Percentiles rank a stretch among this genome's conserved stretches.
Evolutionary conservation across 2,329 filamentous ascomycete genomes (phyloP).

Genomic region (Lachnum nothofagi): DNA sequence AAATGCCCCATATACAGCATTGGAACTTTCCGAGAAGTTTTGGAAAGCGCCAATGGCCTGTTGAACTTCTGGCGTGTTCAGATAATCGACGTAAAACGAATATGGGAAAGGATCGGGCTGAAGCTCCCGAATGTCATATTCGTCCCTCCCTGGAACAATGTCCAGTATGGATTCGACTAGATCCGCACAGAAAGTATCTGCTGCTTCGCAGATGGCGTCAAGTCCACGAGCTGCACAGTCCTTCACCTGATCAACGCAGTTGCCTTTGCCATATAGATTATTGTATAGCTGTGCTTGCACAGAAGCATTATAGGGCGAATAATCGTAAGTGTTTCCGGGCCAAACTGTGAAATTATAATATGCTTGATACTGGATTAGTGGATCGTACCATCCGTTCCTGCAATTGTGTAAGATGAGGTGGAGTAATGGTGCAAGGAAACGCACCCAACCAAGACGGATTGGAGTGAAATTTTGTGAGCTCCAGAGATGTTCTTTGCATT

Average conservation of each 20-base stretch:
- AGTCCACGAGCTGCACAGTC: conserved; percentile 49
- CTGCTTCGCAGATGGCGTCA: conserved; percentile 46
- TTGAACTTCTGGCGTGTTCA: conserved; percentile 51
- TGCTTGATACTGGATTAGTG: conserved; percentile 50
- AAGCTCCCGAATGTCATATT: conserved; percentile 56
- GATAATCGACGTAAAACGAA: conserved; percentile 49
- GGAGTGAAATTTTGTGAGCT: conserved; percentile 42
- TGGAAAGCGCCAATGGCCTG: conserved; percentile 54
- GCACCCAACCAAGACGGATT: conserved; percentile 47
- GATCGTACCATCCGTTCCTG: conserved; percentile 53
- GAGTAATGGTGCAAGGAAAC: background rate
- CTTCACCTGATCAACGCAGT: conserved; percentile 53
- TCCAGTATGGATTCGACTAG: conserved; percentile 51
- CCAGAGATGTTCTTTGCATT: conserved; percentile 50
- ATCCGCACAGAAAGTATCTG: conserved; percentile 51
- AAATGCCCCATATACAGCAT: conserved; percentile 42
- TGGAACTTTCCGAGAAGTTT: conserved; percentile 50
- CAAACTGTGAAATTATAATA: conserved; percentile 54
- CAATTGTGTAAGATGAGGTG: conserved; percentile 1
- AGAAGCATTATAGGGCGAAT: conserved; percentile 46
- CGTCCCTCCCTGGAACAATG: conserved; percentile 47
- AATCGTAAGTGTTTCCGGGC: conserved; percentile 54
- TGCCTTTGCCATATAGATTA: conserved; percentile 54
- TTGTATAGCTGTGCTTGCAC: conserved; percentile 50
- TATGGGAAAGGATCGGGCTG: conserved; percentile 54